Evolutionary conservation across 306 rosid species (phyloP), one percentile per base, ranked within the genome.

Genomic region (Fragaria vesca): DNA sequence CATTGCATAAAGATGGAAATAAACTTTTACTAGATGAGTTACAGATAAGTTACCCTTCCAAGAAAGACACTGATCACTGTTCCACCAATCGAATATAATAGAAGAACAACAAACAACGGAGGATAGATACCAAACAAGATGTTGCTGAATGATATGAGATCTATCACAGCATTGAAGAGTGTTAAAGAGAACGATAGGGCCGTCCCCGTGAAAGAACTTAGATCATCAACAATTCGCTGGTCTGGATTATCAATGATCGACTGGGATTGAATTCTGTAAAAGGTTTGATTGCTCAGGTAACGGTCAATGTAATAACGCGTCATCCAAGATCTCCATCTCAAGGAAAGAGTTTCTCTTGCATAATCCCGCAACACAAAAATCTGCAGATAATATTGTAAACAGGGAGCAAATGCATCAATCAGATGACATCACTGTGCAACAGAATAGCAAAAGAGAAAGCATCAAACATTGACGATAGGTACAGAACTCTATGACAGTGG

Each of bases 261-360:
- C 66, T 91, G 97, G 43, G 99, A 95, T 75, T 95, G 99, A 78
- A 95, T 86, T 88, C 87, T 93, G 86, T 95, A 95, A 87, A 95
- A 95, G 32, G 97, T 88, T 71, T 81, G 96, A 83, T 91, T 80
- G 82, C 85, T 91, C 57, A 95, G 85, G 82, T 91, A 95, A 75
- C 97, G 99, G 73, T 95, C 88, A 89, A 93, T 91, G 88, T 95
- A 95, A 82, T 88, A 85, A 76, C 89, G 89, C n/a, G 99, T 95
- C 99, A 95, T 95, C 99, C 99, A 95, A 75, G 99, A 89, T 75
- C 99, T 93, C 97, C 99, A 92, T 81, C 99, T 91, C 91, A 95
- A 81, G 69, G 97, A 83, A 76, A 95, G 97, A 45, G 88, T 91
- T 26, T 95, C 97, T 82, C 90, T 86, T 32, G 97, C 99, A 77